Conservation (phyloP, 495 filamentous ascomycete genomes). For the Tuber calosporum region DNA sequence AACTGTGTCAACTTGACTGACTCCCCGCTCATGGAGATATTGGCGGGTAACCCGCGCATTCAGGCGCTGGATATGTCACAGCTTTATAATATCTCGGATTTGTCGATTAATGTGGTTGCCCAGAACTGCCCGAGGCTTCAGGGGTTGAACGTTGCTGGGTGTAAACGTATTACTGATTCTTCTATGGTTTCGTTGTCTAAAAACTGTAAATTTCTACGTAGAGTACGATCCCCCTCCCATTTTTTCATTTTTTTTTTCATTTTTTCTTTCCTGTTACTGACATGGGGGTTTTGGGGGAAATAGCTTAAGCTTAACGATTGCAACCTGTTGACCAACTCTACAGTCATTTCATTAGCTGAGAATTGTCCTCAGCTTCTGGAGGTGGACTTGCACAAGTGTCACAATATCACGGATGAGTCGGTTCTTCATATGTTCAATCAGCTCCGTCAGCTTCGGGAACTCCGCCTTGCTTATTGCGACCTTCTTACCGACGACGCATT, state of each 20-base stretch:
- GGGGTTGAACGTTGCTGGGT: slow-evolving; percentile 86
- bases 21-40: slow-evolving; percentile 66
- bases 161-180: slow-evolving; percentile 73
- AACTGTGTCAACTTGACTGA: slow-evolving; percentile 83
- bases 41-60: slow-evolving; percentile 71
- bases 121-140: slow-evolving; percentile 76
- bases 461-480: slow-evolving; percentile 75
- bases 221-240: slow-evolving; percentile 52
- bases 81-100: slow-evolving; percentile 69
- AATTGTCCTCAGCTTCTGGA: slow-evolving; percentile 89
- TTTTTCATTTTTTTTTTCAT: background rate
- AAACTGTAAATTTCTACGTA: slow-evolving; percentile 77
- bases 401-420: slow-evolving; percentile 67
- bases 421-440: slow-evolving; percentile 69
- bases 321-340: slow-evolving; percentile 63
- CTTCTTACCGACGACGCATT: slow-evolving; percentile 81
- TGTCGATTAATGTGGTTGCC: slow-evolving; percentile 70
- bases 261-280: slow-evolving; percentile 30
- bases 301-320: slow-evolving; percentile 95
- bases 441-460: slow-evolving; percentile 73
- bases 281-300: background rate
- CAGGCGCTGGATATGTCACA: slow-evolving; percentile 87
- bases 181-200: slow-evolving; percentile 75
- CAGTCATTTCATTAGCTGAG: slow-evolving; percentile 75
- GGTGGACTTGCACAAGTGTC: slow-evolving; percentile 88